Evolutionary conservation across 345 rosid species (phyloP), one percentile per base, ranked within the genome.

Genomic region (Clarkia xantiana): DNA sequence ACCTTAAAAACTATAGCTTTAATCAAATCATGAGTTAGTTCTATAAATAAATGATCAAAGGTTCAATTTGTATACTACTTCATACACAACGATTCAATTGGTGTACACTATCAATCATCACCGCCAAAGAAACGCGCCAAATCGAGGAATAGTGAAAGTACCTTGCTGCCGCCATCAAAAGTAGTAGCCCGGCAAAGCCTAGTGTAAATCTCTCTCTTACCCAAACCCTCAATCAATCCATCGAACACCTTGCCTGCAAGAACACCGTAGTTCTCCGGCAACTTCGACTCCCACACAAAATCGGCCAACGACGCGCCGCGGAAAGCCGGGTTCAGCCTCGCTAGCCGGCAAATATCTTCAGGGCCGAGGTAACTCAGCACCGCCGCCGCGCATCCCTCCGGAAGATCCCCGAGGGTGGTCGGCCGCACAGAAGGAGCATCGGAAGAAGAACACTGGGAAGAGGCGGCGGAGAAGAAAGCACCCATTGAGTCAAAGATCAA

Each of bases 301-400:
- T 86, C 96, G 53, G 94, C 98, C 85, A 79, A 75, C 1, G 96
- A 91, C 40, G 98, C 98, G 3, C 85, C 75, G 42, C 78, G 86
- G 57, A 81, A 91, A 25, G 95, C 84, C 13, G 74, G 72, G 67
- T 80, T 86, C 14, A 91, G 70, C 56, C 47, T 74, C 0, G 89
- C 82, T 61, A 87, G 60, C 62, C 76, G 79, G 51, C 94, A 84
- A 46, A 91, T 87, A 74, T 91, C 94, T 4, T 72, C 72, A 0
- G 98, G 96, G 60, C 82, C 94, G 72, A 91, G 60, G 69, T 65
- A 51, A 49, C 49, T 68, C 16, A 91, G 52, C 53, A 87, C 61
- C 62, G 54, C 59, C 40, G 98, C 98, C 40, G 77, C 95, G 41
- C 93, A 84, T 38, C 81, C 57, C 58, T 91, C 98, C 0, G 96